phyloP scores from a whole-genome alignment of 1,284 basidiomycete genomes.

The Cutaneotrichosporon sp. region DNA sequence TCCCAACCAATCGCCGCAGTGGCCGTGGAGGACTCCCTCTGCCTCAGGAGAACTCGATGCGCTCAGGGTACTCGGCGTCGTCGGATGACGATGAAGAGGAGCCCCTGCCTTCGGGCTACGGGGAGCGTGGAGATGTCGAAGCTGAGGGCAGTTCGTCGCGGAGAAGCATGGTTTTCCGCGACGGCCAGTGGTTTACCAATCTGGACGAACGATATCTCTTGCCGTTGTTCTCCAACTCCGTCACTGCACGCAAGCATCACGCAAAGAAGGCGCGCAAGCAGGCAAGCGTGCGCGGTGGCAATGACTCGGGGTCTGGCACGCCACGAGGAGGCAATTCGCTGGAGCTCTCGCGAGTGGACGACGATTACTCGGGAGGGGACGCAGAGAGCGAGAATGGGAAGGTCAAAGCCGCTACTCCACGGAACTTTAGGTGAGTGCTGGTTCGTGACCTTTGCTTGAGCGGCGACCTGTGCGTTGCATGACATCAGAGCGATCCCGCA shows the following conservation, averaged over 20 bases:
- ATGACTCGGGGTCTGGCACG: conserved; percentile 28
- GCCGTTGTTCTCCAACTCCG: conserved; percentile 91
- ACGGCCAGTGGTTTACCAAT: conserved; percentile 89
- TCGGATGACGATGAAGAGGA: conserved; percentile 65
- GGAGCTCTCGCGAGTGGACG: conserved; percentile 30
- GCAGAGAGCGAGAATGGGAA: conserved; percentile 48
- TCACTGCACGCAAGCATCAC: conserved; percentile 80
- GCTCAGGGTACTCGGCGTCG: conserved; percentile 42
- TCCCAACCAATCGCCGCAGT: conserved; percentile 7
- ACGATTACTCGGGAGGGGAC: conserved; percentile 26
- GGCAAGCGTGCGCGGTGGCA: conserved; percentile 26
- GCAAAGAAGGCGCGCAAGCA: conserved; percentile 60
- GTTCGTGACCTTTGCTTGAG: too few species aligned
- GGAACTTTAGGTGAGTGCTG: conserved; percentile 48
- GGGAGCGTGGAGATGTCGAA: conserved; percentile 54
- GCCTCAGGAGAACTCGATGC: conserved; percentile 15
- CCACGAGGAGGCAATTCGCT: conserved; percentile 26
- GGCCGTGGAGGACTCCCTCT: neutral
- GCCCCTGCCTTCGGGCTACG: conserved; percentile 57
- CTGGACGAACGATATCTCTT: conserved; percentile 91
- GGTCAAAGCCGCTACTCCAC: conserved; percentile 29
- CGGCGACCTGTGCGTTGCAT: too few species aligned
- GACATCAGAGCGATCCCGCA: too few species aligned
- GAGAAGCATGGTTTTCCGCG: conserved; percentile 51
- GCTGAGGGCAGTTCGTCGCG: conserved; percentile 16